These are phyloP conservation scores for Leptomonas seymouri DNA, from an alignment of 208 protist genomes.

Conservation along the genomic window DNA sequence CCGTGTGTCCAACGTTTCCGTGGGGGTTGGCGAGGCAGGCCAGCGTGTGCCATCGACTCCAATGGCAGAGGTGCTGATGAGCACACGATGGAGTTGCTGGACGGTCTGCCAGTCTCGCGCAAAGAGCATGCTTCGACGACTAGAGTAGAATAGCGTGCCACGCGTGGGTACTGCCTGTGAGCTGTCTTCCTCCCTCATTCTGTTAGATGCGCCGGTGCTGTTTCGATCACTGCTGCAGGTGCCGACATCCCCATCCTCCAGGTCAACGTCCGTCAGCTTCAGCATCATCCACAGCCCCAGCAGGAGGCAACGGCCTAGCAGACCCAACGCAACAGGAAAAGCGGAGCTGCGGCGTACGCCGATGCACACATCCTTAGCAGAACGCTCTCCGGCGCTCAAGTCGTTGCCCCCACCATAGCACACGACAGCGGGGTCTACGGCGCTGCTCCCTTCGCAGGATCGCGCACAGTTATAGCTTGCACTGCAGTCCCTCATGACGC, in stretches of 20 bases:
- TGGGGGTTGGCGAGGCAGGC: neutral
- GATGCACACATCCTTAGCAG: neutral
- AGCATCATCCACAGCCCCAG: slow-evolving; percentile 27
- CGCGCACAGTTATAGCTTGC: neutral
- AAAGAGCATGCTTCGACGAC: slow-evolving; percentile 24
- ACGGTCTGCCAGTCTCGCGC: slow-evolving; percentile 26
- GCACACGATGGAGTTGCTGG: slow-evolving; percentile 7
- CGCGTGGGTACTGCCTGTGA: neutral
- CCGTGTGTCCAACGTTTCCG: neutral
- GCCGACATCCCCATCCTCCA: neutral
- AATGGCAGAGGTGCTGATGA: neutral
- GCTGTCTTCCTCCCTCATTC: neutral
- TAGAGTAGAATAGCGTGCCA: slow-evolving; percentile 27
- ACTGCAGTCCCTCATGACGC: neutral
- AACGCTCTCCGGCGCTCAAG: neutral
- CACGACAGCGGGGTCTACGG: slow-evolving; percentile 6
- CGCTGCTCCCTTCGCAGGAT: neutral
- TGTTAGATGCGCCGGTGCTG: too few species aligned
- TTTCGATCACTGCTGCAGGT: too few species aligned
- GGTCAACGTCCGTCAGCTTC: slow-evolving; percentile 15
- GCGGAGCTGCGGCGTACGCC: neutral
- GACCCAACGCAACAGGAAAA: neutral
- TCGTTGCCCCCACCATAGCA: neutral
- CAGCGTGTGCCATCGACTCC: neutral
- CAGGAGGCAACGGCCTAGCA: slow-evolving; percentile 23